These are phyloP conservation scores for Pseudevernia furfuracea DNA, from an alignment of 495 filamentous ascomycete genomes.

Conservation along the genomic window DNA sequence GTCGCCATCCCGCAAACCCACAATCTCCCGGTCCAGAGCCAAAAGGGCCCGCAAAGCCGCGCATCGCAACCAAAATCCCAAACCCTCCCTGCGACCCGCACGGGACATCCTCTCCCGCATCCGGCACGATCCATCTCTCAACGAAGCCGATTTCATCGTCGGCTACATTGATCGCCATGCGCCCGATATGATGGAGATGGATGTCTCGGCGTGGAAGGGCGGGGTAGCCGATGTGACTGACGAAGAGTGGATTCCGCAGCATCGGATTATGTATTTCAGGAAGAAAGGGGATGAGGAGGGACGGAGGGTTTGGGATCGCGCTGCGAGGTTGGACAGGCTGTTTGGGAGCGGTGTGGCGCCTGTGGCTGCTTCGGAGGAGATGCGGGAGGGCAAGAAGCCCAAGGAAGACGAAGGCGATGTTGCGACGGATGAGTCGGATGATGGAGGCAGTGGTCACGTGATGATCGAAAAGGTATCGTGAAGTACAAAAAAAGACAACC, in stretches of 20 bases:
- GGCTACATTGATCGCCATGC: slow-evolving; percentile 65
- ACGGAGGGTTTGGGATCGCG: slow-evolving; percentile 50
- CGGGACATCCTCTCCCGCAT: slow-evolving; percentile 64
- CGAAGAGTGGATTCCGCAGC: slow-evolving; percentile 79
- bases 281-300: slow-evolving; percentile 37
- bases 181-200: slow-evolving; percentile 46
- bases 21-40: slow-evolving; percentile 14
- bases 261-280: slow-evolving; percentile 68
- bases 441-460: background rate
- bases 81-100: slow-evolving; percentile 23
- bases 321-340: slow-evolving; percentile 45
- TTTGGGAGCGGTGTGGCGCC: slow-evolving; percentile 48
- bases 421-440: background rate
- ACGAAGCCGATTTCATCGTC: slow-evolving; percentile 57
- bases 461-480: background rate
- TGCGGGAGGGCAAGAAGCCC: background rate
- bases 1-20: background rate
- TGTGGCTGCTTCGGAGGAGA: background rate
- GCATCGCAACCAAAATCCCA: slow-evolving; percentile 9
- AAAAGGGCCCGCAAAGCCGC: slow-evolving; percentile 21
- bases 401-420: background rate
- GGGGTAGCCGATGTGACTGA: slow-evolving; percentile 66
- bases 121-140: slow-evolving; percentile 59
- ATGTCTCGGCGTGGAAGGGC: slow-evolving; percentile 58
- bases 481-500: background rate